Base-by-base conservation (phyloP, 352 stramenopile species). In the Lagenidium giganteum region DNA sequence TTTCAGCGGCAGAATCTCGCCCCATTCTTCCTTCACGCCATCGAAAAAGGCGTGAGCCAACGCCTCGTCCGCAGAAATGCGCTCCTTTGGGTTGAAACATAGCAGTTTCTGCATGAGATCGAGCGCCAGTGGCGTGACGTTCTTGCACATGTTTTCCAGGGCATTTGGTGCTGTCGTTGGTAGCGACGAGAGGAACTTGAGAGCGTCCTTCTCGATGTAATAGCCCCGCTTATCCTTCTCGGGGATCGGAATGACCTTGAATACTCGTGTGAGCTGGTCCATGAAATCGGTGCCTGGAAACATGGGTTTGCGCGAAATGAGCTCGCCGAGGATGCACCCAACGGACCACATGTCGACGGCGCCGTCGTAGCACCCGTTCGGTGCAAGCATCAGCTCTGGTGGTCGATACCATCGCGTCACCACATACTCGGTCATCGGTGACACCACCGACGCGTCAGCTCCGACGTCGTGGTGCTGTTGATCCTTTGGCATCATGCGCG, bases 261-360 rank as follows among this genome's bases (percentile, higher is more conserved):
- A 92, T 3, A 92, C 71, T 2, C 75, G 72, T 20, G 77, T 86
- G 42, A 92, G 74, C 39, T 92, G 80, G 31, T 92, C 77, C 77
- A 92, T 92, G 44, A 92, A 92, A 42, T 92, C 73, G 2, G 70
- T 85, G 5, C 77, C 80, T 17, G 80, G 75, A 30, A 93, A 90
- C 23, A 92, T 51, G 8, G 80, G 80, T 46, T 89, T 87, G 40
- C 81, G 73, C 1, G 68, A 65, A 13, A 95, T 57, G 25, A 96
- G 64, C 38, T 96, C 95, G 16, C 95, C 96, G 13, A 99, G 67
- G 51, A 99, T 98, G 57, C 81, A 93, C 6, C 81, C 81, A 3
- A 91, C 74, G 0, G 76, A 89, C 81, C 81, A 91, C 79, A 93
- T 91, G 46, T 93, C 81, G 1, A 93, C 74, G 5, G 78, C 75